Evolutionary conservation across 768 basidiomycete genomes (phyloP), one percentile per base, ranked within the genome.

Genomic region (Xanthoconium purpureum): DNA sequence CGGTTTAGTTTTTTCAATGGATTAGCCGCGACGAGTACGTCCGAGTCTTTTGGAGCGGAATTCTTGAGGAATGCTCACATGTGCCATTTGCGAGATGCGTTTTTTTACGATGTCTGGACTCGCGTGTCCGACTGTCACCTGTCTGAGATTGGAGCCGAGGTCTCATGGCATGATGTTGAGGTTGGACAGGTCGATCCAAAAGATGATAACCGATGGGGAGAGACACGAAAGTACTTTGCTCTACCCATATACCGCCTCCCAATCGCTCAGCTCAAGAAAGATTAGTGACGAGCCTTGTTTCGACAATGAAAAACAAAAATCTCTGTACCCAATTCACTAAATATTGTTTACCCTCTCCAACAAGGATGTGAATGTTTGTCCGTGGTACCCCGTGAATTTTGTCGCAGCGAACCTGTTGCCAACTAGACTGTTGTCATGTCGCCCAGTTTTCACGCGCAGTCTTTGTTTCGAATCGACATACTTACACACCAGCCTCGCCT

Each of bases 1-100:
- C 78, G 84, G 15, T 91, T 95, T 68, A 88, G 93, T 57, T 99
- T 98, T 74, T 99, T 98, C 80, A 93, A 99, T 66, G 97, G 97
- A 13, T 81, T 99, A 10, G 97, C 92, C 15, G 96, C 95, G 32
- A 98, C 94, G 9, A 94, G 92, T 89, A 66, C 69, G 87, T 75
- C 24, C 28, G 4, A 36, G 39, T 47, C 37, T 45, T 35, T 52
- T 37, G 17, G 36, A 7, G 20, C 18, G 8, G 5, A 17, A 20
- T 12, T 28, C 9, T 24, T 12, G 15, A 36, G 20, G 28, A 40
- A 29, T 45, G 18, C 49, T 56, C 47, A 59, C 45, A 20, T 28
- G 35, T 47, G 33, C 9, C 8, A 35, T 47, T 33, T 57, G 43
- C n/a, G 65, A 96, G 94, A 95, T 74, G 78, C 86, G 0, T 75